Evolutionary conservation across 139 green algal species (phyloP).

Genomic region (Chara braunii): DNA sequence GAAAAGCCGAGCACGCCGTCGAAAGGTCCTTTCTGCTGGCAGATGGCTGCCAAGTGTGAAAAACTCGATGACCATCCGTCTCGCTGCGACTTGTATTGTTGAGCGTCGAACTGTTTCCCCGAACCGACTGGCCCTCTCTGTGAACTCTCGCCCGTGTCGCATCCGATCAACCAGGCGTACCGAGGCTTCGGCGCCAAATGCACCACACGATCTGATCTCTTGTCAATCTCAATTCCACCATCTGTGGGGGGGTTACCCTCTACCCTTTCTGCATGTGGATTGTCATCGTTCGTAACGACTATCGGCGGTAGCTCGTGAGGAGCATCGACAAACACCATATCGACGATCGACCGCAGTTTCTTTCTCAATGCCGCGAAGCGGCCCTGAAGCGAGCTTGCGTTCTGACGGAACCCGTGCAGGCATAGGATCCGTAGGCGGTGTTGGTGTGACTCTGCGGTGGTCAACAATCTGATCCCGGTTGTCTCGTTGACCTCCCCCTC

Average conservation of each 20-base stretch:
- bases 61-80: slow-evolving; percentile 54
- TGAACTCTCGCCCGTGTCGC: not conserved
- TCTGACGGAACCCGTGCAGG: slow-evolving; percentile 85
- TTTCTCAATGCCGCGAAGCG: slow-evolving; percentile 54
- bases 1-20: slow-evolving; percentile 80
- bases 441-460: not conserved
- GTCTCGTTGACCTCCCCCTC: no score
- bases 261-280: no score
- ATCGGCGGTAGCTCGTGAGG: slow-evolving; percentile 58
- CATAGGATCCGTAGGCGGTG: slow-evolving; percentile 64
- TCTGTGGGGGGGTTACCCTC: no score
- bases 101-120: not conserved
- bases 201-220: no score
- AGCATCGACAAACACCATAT: slow-evolving; percentile 72
- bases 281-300: no score
- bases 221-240: no score
- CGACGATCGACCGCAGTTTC: slow-evolving; percentile 51
- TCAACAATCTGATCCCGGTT: not conserved
- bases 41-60: slow-evolving; percentile 33
- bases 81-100: slow-evolving; percentile 46
- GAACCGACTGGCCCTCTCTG: not conserved
- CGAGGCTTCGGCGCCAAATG: no score
- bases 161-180: no score
- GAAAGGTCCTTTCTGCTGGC: slow-evolving; percentile 51
- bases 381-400: slow-evolving; percentile 54